A percentile compares a stretch with the other conserved stretches of the same genome.
Evolutionary conservation across 2,329 filamentous ascomycete genomes (phyloP).

Genomic region (Fusarium domesticum): DNA sequence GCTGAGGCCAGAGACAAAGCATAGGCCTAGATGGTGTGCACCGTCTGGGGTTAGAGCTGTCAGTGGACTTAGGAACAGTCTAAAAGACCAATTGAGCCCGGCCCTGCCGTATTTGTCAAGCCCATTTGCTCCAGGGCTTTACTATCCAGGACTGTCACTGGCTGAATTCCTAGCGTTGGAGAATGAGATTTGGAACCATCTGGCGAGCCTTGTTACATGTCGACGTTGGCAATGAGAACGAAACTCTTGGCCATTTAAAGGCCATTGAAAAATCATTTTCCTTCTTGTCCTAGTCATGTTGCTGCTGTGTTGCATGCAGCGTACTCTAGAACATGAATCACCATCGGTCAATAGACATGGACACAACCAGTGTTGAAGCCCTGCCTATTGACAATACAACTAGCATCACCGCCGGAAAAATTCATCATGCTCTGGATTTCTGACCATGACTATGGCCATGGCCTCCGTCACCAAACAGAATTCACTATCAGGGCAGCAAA

Average conservation of each 20-base stretch:
- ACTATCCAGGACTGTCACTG: slow-evolving; percentile 16
- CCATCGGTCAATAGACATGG: too few relatives aligned
- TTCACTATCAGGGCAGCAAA: slow-evolving; percentile 16
- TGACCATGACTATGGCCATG: not conserved
- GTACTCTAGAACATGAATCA: too few relatives aligned
- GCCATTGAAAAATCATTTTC: too few relatives aligned
- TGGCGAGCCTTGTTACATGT: not conserved
- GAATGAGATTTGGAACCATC: slow-evolving; percentile 7
- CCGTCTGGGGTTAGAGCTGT: slow-evolving; percentile 9
- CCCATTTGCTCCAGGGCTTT: slow-evolving; percentile 6
- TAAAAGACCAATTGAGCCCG: slow-evolving; percentile 13
- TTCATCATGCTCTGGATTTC: not conserved
- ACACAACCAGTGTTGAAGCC: too few relatives aligned
- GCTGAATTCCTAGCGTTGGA: slow-evolving; percentile 16
- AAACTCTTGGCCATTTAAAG: not conserved
- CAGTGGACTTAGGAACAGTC: slow-evolving; percentile 16
- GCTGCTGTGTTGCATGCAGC: too few relatives aligned
- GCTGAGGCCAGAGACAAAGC: slow-evolving; percentile 12
- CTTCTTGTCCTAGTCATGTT: too few relatives aligned
- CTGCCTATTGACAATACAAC: too few relatives aligned
- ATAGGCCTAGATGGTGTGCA: slow-evolving; percentile 6
- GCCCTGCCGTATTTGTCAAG: slow-evolving; percentile 18
- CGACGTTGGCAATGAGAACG: not conserved
- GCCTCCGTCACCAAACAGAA: slow-evolving; percentile 9
- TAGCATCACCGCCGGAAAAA: too few relatives aligned